Conservation (phyloP, 176 grass and related monocot species). For the Alopecurus myosuroides region DNA sequence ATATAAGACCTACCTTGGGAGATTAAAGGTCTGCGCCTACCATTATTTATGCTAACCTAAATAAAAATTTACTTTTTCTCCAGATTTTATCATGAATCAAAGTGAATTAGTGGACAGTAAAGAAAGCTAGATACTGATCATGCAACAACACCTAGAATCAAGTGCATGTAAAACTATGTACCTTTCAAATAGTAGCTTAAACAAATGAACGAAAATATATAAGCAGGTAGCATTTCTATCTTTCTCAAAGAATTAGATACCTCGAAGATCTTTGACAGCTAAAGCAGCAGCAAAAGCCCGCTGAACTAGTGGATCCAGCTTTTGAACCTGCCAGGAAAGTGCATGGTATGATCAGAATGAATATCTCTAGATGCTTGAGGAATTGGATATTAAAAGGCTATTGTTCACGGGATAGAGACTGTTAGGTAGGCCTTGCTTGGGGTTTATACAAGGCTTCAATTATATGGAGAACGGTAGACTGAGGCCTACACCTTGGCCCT, state of each 20-base stretch:
- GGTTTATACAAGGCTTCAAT: not conserved
- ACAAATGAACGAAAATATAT: not conserved
- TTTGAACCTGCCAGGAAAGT: constrained; percentile 52
- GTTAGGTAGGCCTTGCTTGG: constrained; percentile 1
- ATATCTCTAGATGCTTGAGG: not conserved
- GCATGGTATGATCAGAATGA: constrained; percentile 14
- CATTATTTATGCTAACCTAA: too few relatives aligned
- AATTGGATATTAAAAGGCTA: not conserved
- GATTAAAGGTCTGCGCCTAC: not conserved
- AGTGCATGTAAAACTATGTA: not conserved
- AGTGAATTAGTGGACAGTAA: not conserved
- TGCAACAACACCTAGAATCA: not conserved
- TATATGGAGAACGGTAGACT: not conserved
- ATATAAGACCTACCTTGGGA: not conserved
- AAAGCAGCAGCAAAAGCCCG: constrained; percentile 56
- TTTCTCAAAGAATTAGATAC: constrained; percentile 31
- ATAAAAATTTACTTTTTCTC: constrained; percentile 11
- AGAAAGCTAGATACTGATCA: constrained; percentile 2
- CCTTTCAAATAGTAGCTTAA: not conserved
- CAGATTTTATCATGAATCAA: not conserved
- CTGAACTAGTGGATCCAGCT: constrained; percentile 59
- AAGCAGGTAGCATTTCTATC: not conserved
- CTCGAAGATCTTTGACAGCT: constrained; percentile 68
- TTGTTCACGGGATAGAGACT: not conserved
- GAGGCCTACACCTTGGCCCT: not conserved